A percentile compares a stretch with the other conserved stretches of the same genome.
Conservation (phyloP, 2,329 filamentous ascomycete species). For the Ceratocystis diversiconidia region DNA sequence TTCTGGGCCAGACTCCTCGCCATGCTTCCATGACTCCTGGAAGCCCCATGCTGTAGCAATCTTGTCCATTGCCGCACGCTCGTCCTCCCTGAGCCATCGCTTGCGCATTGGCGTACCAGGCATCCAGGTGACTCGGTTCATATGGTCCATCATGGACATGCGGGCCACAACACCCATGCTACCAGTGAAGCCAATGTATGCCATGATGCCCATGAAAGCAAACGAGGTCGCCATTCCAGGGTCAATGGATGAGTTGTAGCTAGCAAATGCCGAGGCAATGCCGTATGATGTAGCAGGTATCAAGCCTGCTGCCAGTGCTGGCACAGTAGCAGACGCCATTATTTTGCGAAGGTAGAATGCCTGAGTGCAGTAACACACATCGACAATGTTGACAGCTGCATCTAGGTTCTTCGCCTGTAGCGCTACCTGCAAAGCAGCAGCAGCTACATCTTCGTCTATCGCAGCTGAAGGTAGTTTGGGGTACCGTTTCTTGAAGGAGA, state of each 20-base stretch:
- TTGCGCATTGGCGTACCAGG: slow-evolving; percentile 65
- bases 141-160: slow-evolving; percentile 83
- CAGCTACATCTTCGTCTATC: slow-evolving; percentile 55
- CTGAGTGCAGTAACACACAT: slow-evolving; percentile 50
- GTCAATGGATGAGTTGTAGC: slow-evolving; percentile 68
- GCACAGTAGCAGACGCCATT: slow-evolving; percentile 47
- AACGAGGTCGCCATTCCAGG: slow-evolving; percentile 58
- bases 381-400: slow-evolving; percentile 61
- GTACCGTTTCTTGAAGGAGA: slow-evolving; percentile 32
- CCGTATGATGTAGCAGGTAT: slow-evolving; percentile 57
- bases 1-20: slow-evolving; percentile 80
- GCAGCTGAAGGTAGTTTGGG: slow-evolving; percentile 57
- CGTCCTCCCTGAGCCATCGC: slow-evolving; percentile 80
- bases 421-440: slow-evolving; percentile 62
- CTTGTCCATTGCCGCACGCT: slow-evolving; percentile 72
- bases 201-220: slow-evolving; percentile 65
- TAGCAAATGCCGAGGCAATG: slow-evolving; percentile 43
- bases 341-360: slow-evolving; percentile 56
- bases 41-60: slow-evolving; percentile 88
- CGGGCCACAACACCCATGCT: slow-evolving; percentile 73
- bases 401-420: slow-evolving; percentile 66
- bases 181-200: slow-evolving; percentile 68
- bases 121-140: slow-evolving; percentile 84
- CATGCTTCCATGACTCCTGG: slow-evolving; percentile 60
- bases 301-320: slow-evolving; percentile 40